Evolutionary conservation across 2,329 filamentous ascomycete genomes (phyloP).

Genomic region (Diaporthe vexans): DNA sequence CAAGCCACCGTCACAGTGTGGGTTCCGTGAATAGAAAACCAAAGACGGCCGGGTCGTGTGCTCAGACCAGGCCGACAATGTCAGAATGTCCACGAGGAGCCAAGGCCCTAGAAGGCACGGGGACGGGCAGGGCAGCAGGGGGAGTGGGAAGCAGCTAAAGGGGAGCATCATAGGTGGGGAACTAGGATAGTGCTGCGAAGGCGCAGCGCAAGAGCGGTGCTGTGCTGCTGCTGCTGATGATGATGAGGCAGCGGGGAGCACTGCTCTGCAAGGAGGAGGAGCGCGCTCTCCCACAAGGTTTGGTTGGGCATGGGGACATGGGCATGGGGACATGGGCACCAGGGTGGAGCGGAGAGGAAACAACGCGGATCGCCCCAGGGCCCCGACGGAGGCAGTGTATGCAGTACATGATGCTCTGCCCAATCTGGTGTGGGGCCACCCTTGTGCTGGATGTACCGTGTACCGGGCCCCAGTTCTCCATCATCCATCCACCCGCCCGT

Average conservation of each 20-base stretch:
- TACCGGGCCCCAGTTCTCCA: neutral
- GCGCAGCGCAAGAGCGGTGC: constrained; percentile 4
- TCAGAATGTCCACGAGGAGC: constrained; percentile 2
- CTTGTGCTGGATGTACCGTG: neutral
- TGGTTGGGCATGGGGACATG: neutral
- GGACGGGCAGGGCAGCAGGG: neutral
- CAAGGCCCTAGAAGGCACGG: constrained; percentile 10
- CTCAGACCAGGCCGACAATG: constrained; percentile 8
- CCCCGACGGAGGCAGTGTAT: constrained; percentile 30
- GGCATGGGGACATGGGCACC: neutral
- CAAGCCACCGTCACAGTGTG: constrained; percentile 34
- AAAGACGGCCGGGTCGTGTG: constrained; percentile 9
- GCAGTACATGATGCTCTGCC: constrained; percentile 18
- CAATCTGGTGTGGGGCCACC: constrained; percentile 4
- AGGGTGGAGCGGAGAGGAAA: constrained; percentile 19
- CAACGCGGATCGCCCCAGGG: constrained; percentile 7
- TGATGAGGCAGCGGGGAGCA: neutral
- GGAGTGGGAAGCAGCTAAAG: neutral
- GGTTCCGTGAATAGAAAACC: constrained; percentile 23
- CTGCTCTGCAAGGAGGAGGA: neutral
- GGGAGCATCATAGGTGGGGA: constrained; percentile 24
- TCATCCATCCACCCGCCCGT: neutral
- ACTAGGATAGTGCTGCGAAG: neutral
- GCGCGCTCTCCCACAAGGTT: neutral
- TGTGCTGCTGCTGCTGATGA: neutral